These are phyloP conservation scores for Pelargonium nanum DNA, from an alignment of 345 rosid genomes.

Conservation along the genomic window DNA sequence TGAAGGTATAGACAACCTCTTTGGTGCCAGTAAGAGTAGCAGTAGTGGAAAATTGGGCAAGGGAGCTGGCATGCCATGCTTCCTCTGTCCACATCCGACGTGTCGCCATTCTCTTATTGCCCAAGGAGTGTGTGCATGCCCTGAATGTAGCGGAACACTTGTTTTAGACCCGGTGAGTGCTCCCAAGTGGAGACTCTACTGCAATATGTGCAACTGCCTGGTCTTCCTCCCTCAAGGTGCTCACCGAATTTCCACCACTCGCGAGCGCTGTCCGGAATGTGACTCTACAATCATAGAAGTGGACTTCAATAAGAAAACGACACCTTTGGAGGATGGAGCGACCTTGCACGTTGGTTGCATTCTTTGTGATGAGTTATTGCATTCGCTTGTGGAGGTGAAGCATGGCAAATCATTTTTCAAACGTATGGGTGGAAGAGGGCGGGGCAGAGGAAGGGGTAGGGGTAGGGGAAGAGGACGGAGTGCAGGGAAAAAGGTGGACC, in stretches of 20 bases:
- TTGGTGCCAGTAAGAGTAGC: slow-evolving; percentile 33
- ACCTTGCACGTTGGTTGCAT: slow-evolving; percentile 77
- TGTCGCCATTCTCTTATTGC: slow-evolving; percentile 72
- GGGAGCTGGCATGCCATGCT: slow-evolving; percentile 93
- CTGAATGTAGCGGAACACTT: slow-evolving; percentile 84
- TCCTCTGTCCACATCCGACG: slow-evolving; percentile 82
- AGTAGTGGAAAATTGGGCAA: slow-evolving; percentile 43
- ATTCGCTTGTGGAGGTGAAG: slow-evolving; percentile 79
- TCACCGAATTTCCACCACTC: slow-evolving; percentile 64
- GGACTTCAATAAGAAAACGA: slow-evolving; percentile 81
- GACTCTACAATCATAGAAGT: slow-evolving; percentile 75
- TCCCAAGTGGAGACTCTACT: slow-evolving; percentile 90
- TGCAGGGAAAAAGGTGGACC: slow-evolving; percentile 31
- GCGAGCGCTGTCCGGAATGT: slow-evolving; percentile 59
- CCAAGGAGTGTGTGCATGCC: slow-evolving; percentile 97
- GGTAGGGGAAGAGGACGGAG: slow-evolving; percentile 47
- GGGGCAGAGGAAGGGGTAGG: slow-evolving; percentile 67
- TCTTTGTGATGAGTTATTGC: slow-evolving; percentile 81
- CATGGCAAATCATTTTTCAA: slow-evolving; percentile 66
- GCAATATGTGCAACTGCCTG: slow-evolving; percentile 88
- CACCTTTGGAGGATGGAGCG: slow-evolving; percentile 76
- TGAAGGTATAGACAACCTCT: slow-evolving; percentile 63
- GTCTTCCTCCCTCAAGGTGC: slow-evolving; percentile 91
- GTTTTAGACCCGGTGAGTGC: slow-evolving; percentile 80
- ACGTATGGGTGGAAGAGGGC: slow-evolving; percentile 34